Evolutionary conservation across 1,284 basidiomycete genomes (phyloP), one percentile per base, ranked within the genome.

Genomic region (Melampsora americana): DNA sequence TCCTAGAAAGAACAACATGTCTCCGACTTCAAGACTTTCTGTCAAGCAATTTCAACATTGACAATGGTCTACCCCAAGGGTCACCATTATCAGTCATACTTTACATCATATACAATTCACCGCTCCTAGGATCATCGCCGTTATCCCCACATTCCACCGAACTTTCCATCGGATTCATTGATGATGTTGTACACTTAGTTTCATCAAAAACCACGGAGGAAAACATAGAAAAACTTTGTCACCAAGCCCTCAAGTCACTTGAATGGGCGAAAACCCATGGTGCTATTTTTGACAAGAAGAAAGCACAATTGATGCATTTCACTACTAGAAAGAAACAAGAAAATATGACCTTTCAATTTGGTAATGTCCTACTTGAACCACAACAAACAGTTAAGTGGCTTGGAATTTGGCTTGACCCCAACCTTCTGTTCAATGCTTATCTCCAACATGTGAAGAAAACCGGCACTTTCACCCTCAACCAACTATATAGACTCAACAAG

Each of bases 301-400:
- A 68, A 28, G 53, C 56, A 11, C 68, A 69, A 23, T 61, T 69
- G 9, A 28, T 69, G 14, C 60, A 59, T 39, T 23, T 69, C n/a
- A 39, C 68, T 39, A 56, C 20, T 12, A 56, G 53, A 12, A 56
- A 28, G 12, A n/a, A 23, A 5, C n/a, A 9, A 7, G 18, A 56
- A 14, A 3, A 3, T 1, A 5, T 6, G 1, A 5, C 5, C 6
- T 42, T 42, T 42, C 20, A n/a, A n/a, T 56, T 56, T 56, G 53
- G 53, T 56, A 12, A 56, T 5, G 20, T 56, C 1, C 6, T 28
- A n/a, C 53, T 56, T 5, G 6, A 56, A n/a, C 9, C 53, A 5
- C 53, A 56, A 56, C 20, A 56, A n/a, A 16, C 16, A 26, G 23
- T 53, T 26, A 20, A 26, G 23, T 62, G 60, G 60, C 60, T 62